These are phyloP conservation scores for Diplosphaera chodatii DNA, from an alignment of 139 green algal genomes.

Conservation along the genomic window DNA sequence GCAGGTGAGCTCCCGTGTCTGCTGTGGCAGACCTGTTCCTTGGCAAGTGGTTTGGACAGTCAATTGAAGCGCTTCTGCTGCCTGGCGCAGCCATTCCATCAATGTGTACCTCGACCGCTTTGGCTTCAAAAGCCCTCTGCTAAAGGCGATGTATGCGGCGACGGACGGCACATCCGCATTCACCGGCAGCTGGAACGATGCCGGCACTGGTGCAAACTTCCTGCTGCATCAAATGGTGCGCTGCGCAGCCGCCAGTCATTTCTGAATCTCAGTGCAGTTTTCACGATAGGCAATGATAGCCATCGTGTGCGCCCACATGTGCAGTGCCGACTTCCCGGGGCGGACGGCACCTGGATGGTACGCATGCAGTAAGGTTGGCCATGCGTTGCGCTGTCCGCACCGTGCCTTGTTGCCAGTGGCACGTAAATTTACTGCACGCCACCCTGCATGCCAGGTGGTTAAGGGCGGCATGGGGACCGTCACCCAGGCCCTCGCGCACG, in stretches of 20 bases:
- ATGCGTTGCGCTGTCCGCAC: too few species aligned
- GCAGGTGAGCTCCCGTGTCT: conserved; percentile 9
- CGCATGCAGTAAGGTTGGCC: too few species aligned
- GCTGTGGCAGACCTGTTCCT: too few species aligned
- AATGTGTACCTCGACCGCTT: conserved; percentile 43
- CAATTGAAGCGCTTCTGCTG: too few species aligned
- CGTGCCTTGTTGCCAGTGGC: too few species aligned
- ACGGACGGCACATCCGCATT: conserved; percentile 47
- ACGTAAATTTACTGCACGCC: too few species aligned
- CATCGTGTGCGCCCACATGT: not conserved
- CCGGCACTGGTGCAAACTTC: conserved; percentile 54
- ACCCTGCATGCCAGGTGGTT: conserved; percentile 19
- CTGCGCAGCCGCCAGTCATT: not conserved
- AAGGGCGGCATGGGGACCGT: conserved; percentile 47
- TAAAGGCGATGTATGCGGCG: conserved; percentile 52
- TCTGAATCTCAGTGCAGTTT: not conserved
- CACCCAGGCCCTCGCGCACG: conserved; percentile 29
- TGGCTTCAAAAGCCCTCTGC: conserved; percentile 39
- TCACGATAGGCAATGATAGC: too few species aligned
- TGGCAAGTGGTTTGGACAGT: too few species aligned
- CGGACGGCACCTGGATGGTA: conserved; percentile 48
- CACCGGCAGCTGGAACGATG: conserved; percentile 39
- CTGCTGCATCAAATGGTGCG: conserved; percentile 59
- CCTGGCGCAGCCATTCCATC: conserved; percentile 13
- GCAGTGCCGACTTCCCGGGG: conserved; percentile 41